Evolutionary conservation across 345 rosid genomes (phyloP).

Genomic region (Psidium friedrichsthalianum): DNA sequence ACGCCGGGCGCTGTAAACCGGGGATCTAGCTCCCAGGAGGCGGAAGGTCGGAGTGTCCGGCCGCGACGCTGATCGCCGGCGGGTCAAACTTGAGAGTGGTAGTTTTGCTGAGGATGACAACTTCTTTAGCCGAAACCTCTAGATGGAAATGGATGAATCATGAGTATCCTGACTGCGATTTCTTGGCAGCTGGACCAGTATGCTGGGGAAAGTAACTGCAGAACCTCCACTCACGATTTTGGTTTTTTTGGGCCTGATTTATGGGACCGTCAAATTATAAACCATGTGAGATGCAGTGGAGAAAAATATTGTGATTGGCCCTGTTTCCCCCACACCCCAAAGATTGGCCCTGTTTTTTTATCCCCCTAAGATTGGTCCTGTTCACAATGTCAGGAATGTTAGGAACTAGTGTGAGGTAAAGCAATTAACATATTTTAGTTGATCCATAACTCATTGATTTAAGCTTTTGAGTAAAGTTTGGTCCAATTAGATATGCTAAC

Average conservation of each 20-base stretch:
- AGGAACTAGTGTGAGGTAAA: no score
- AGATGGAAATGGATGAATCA: background rate
- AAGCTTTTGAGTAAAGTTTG: no score
- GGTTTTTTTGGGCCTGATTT: background rate
- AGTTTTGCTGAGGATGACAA: background rate
- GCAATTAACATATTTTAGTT: no score
- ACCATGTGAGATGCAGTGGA: background rate
- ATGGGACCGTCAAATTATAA: background rate
- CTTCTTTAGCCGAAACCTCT: background rate
- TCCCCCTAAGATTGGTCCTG: no score
- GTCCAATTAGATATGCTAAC: no score
- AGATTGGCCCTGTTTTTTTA: no score
- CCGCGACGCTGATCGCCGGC: background rate
- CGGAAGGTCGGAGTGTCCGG: background rate
- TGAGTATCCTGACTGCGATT: background rate
- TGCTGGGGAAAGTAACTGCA: background rate
- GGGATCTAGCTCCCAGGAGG: background rate
- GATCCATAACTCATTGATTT: no score
- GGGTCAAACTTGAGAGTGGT: background rate
- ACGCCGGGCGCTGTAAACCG: rapidly evolving
- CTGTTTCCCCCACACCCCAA: background rate
- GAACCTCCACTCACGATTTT: background rate
- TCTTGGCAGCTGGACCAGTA: background rate
- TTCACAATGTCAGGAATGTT: no score
- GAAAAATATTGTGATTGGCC: background rate